phyloP scores from a whole-genome alignment of 352 stramenopile genomes.

The Pythium biforme region DNA sequence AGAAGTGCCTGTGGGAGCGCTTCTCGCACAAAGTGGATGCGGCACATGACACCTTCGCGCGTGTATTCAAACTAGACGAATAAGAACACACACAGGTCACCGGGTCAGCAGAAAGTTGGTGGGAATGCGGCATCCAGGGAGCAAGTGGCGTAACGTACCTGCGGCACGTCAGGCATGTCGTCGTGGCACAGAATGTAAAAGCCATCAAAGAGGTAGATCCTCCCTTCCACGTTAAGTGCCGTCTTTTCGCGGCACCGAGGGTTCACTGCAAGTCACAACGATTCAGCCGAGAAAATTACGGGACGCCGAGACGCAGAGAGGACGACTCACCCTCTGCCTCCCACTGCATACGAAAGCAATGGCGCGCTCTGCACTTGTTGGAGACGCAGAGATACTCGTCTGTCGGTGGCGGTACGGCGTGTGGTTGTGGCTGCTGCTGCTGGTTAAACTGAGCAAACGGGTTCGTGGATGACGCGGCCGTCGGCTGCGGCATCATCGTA shows the following conservation, averaged over 20 bases:
- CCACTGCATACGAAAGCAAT: conserved; percentile 79
- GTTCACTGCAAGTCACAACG: conserved; percentile 57
- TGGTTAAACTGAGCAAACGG: conserved; percentile 4
- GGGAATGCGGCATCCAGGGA: too few species aligned
- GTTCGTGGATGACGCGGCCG: not conserved
- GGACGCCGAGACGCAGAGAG: not conserved
- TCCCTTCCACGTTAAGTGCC: conserved; percentile 54
- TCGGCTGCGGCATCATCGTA: not conserved
- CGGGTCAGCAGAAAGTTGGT: not conserved
- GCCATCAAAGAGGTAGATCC: conserved; percentile 80
- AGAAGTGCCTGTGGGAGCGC: conserved; percentile 53
- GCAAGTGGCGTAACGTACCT: conserved; percentile 31
- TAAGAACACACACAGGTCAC: not conserved
- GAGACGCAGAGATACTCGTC: conserved; percentile 66
- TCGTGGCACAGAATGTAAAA: conserved; percentile 83
- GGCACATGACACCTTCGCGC: conserved; percentile 74
- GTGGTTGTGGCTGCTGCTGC: not conserved
- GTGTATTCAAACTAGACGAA: conserved; percentile 79
- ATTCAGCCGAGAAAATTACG: too few species aligned
- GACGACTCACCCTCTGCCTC: conserved; percentile 66
- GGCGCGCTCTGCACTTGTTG: conserved; percentile 53
- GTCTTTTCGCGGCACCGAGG: conserved; percentile 72
- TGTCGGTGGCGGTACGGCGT: conserved; percentile 4
- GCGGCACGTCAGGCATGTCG: conserved; percentile 49
- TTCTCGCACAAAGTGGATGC: conserved; percentile 64